These are phyloP conservation scores for Trypethelium eluteriae DNA, from an alignment of 495 filamentous ascomycete genomes.

Conservation along the genomic window DNA sequence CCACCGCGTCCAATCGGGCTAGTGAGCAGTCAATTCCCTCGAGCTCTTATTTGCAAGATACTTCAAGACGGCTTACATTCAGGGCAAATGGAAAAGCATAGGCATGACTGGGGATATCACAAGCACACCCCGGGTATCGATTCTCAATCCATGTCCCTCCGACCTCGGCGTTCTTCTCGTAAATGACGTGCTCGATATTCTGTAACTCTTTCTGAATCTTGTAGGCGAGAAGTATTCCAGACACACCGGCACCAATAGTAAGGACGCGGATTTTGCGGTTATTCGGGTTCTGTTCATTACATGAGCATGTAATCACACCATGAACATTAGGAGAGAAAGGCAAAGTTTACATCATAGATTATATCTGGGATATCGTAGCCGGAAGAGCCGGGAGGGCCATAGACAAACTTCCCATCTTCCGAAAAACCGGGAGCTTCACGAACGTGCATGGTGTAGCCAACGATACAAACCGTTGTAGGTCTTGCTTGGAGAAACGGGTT, in stretches of 20 bases:
- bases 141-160: slow-evolving; percentile 34
- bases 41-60: neutral
- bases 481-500: neutral
- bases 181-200: slow-evolving; percentile 36
- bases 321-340: neutral
- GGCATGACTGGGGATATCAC: slow-evolving; percentile 33
- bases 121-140: slow-evolving; percentile 28
- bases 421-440: slow-evolving; percentile 4
- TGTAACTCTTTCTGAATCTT: slow-evolving; percentile 32
- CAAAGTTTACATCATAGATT: slow-evolving; percentile 16
- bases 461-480: neutral
- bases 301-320: neutral
- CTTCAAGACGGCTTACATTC: neutral
- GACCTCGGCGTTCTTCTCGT: slow-evolving; percentile 36
- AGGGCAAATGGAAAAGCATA: slow-evolving; percentile 38
- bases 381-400: slow-evolving; percentile 31
- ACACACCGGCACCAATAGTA: slow-evolving; percentile 35
- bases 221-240: slow-evolving; percentile 35
- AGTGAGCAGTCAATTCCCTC: slow-evolving; percentile 17
- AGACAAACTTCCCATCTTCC: slow-evolving; percentile 22
- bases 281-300: slow-evolving; percentile 24
- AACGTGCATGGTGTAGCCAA: neutral
- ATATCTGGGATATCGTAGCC: slow-evolving; percentile 32
- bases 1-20: slow-evolving; percentile 37
- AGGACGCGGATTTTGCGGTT: slow-evolving; percentile 31